Base-by-base conservation (phyloP, 331 rosid genomes). In the Spiraea crenata region DNA sequence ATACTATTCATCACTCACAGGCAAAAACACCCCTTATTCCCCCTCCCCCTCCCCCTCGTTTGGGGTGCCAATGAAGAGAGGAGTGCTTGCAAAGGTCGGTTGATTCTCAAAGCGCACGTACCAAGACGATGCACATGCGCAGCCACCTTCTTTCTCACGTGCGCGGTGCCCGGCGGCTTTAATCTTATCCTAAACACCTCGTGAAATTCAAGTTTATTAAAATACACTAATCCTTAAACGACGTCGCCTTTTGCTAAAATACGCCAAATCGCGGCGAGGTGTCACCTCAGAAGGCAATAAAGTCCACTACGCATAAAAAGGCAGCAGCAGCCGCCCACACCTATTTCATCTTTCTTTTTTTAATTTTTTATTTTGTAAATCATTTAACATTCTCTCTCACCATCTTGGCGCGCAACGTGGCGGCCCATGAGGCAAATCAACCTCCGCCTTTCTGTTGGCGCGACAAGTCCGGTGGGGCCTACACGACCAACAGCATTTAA, bases 201-300 rank as follows among this genome's bases (percentile, higher is more conserved):
- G 0, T 57, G 15, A 9, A 19, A 5, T 6, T 9, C 11, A 4
- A 45, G 12, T 45, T 45, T 45, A 0, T 25, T 25, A 25, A 25
- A 25, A 25, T 25, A 25, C 31, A 25, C 31, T 25, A 10, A 45
- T 45, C 48, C 12, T 10, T 10, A 47, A 63, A 51, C 44, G 19
- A 38, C 47, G 67, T 45, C n/a, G 49, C 7, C 1, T 17, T 52
- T 44, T 2, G 64, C 71, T 69, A 63, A 55, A 63, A 1, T 34
- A 56, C 73, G 67, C 80, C 9, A 57, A 0, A 5, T 41, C 9
- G 54, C 25, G 50, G 57, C 34, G 42, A 78, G 76, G 63, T 83
- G 86, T 83, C 81, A 83, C 81, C 84, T 76, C 84, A 58, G 17
- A 34, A 13, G 76, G 50, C 80, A 76, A 51, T 81, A 76, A 70